Evolutionary conservation across 805 yeast species (phyloP).

Genomic region (Pichia nanzhaoensis): DNA sequence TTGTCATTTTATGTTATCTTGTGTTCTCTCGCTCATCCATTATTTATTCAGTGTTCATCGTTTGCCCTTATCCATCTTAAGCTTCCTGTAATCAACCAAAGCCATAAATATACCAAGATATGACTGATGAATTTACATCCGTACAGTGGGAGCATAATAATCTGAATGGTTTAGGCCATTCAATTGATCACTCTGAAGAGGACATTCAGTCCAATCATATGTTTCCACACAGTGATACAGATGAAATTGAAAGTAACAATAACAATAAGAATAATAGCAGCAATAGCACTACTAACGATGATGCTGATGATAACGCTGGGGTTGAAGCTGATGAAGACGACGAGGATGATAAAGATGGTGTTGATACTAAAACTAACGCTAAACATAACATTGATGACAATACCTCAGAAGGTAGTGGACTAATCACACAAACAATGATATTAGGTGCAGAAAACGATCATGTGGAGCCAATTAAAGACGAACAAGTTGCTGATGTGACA

Average conservation of each 20-base stretch:
- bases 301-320: background rate
- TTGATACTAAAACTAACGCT: too few species aligned
- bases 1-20: too few species aligned
- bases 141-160: conserved; percentile 43
- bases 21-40: too few species aligned
- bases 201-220: too few species aligned
- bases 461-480: background rate
- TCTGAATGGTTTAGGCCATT: conserved; percentile 18
- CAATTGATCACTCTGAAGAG: too few species aligned
- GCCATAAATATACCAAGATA: conserved; percentile 1
- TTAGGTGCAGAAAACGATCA: conserved; percentile 3
- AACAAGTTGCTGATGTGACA: background rate
- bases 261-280: background rate
- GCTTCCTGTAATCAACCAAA: background rate
- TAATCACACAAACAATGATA: conserved; percentile 12
- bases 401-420: conserved; percentile 11
- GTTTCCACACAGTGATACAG: background rate
- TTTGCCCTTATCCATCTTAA: too few species aligned
- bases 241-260: background rate
- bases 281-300: background rate
- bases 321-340: background rate
- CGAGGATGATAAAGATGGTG: too few species aligned
- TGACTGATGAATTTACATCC: conserved; percentile 47
- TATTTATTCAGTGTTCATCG: too few species aligned
- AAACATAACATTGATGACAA: too few species aligned